Evolutionary conservation across 495 filamentous ascomycete species (phyloP).

Genomic region (Podospora comata): DNA sequence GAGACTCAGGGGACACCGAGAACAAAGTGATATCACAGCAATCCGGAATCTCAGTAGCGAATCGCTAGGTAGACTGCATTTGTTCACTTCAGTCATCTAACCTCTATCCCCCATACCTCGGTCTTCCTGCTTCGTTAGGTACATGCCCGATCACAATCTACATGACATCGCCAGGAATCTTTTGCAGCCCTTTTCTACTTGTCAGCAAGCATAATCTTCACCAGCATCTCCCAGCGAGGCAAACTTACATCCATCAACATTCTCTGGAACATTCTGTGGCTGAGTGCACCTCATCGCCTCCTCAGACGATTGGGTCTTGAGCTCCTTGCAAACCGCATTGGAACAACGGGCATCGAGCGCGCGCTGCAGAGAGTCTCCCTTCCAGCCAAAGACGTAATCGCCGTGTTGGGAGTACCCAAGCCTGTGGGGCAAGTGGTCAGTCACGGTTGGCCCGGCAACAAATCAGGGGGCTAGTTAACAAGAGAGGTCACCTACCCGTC

Average conservation of each 20-base stretch:
- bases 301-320: slow-evolving; percentile 38
- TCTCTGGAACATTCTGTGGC: slow-evolving; percentile 37
- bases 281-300: slow-evolving; percentile 41
- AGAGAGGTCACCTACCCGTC: neutral
- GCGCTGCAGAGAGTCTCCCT: slow-evolving; percentile 48
- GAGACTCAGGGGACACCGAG: too few species aligned
- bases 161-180: slow-evolving; percentile 9
- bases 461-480: neutral
- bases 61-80: too few species aligned
- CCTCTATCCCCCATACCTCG: too few species aligned
- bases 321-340: slow-evolving; percentile 35
- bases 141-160: neutral
- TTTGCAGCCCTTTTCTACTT: slow-evolving; percentile 2
- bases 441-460: neutral
- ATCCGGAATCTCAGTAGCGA: too few species aligned
- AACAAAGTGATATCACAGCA: too few species aligned
- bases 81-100: too few species aligned
- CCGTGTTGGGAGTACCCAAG: slow-evolving; percentile 51
- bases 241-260: slow-evolving; percentile 46
- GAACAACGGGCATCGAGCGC: slow-evolving; percentile 28
- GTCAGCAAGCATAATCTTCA: too few species aligned
- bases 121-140: too few species aligned
- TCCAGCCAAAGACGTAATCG: slow-evolving; percentile 77
- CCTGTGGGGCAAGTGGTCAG: slow-evolving; percentile 6
- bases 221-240: neutral